A percentile compares a stretch with the other conserved stretches of the same genome.
phyloP scores from a whole-genome alignment of 129 eudicot species.

The Ambrosia artemisiifolia region DNA sequence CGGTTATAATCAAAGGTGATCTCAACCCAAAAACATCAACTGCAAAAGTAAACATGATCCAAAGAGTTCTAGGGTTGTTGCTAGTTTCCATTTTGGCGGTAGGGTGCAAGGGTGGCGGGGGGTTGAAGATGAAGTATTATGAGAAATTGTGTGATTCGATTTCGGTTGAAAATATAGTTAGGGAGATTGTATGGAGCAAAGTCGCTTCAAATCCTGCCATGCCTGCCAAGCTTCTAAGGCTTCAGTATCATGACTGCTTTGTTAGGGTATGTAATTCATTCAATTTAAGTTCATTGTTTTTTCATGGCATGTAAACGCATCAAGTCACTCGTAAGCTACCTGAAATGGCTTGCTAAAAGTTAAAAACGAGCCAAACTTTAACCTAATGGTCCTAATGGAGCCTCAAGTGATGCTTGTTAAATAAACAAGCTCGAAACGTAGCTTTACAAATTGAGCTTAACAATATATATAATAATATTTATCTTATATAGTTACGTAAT shows the following conservation, averaged over 20 bases:
- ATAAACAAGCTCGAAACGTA: too few relatives aligned
- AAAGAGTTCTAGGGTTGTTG: not conserved
- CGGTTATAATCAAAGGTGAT: not conserved
- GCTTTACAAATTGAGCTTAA: too few relatives aligned
- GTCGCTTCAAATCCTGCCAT: slow-evolving; percentile 30
- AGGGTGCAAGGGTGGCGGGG: slow-evolving; percentile 22
- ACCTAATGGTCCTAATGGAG: too few relatives aligned
- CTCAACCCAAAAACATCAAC: slow-evolving; percentile 5
- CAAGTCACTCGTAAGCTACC: too few relatives aligned
- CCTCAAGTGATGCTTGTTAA: too few relatives aligned
- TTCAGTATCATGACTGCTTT: slow-evolving; percentile 58
- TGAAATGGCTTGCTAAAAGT: too few relatives aligned
- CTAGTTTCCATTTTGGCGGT: slow-evolving; percentile 19
- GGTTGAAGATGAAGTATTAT: slow-evolving; percentile 35
- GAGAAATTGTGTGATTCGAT: slow-evolving; percentile 25
- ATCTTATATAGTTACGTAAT: too few relatives aligned
- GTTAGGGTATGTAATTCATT: slow-evolving; percentile 38
- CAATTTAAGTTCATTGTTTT: too few relatives aligned
- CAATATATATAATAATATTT: too few relatives aligned
- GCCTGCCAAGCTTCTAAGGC: slow-evolving; percentile 48
- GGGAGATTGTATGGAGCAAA: slow-evolving; percentile 40
- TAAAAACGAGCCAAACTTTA: too few relatives aligned
- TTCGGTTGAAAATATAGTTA: slow-evolving; percentile 27
- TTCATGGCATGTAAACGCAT: too few relatives aligned
- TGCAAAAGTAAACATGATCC: slow-evolving; percentile 15